Conservation (phyloP, 257 asterid genomes). For the Rubia yunnanensis region DNA sequence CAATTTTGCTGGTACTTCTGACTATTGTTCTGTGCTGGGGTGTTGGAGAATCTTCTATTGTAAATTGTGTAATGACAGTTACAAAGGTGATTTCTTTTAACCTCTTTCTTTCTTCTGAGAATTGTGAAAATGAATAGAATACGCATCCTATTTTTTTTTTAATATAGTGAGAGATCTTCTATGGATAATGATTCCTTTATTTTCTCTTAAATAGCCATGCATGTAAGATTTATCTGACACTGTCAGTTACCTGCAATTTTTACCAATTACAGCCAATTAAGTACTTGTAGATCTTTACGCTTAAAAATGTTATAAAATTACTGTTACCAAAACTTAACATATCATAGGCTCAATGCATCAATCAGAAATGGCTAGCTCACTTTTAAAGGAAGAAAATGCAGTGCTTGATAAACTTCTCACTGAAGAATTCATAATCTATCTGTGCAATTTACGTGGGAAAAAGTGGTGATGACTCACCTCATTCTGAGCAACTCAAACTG, state of each 20-base stretch:
- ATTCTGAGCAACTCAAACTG: background rate
- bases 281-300: background rate
- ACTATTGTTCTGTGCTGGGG: constrained; percentile 81
- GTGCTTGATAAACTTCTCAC: background rate
- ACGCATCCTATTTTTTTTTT: background rate
- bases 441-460: background rate
- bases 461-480: background rate
- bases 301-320: too few species aligned
- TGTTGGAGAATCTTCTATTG: constrained; percentile 85
- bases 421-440: background rate
- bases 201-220: background rate
- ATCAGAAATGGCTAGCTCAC: background rate
- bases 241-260: background rate
- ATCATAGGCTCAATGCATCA: background rate
- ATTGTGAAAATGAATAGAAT: background rate
- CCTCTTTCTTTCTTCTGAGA: constrained; percentile 8
- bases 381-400: background rate
- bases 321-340: background rate
- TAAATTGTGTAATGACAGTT: constrained; percentile 69
- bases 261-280: background rate
- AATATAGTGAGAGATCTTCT: background rate
- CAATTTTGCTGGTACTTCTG: constrained; percentile 54
- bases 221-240: background rate
- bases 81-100: constrained; percentile 49
- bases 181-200: background rate